A percentile compares a stretch with the other conserved stretches of the same genome.
Evolutionary conservation across 345 rosid genomes (phyloP).

Genomic region (Salix exigua): DNA sequence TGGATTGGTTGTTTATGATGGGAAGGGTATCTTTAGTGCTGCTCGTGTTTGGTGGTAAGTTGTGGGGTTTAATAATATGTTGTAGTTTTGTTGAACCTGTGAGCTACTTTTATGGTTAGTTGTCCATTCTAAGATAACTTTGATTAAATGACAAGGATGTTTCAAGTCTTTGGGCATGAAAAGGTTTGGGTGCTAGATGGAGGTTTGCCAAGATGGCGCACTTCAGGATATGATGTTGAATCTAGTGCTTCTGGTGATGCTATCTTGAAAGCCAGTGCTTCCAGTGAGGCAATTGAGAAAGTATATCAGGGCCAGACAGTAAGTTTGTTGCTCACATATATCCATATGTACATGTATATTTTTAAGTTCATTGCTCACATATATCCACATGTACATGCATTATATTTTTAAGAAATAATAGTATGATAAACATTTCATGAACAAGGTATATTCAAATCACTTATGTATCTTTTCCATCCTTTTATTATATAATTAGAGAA

Average conservation of each 20-base stretch:
- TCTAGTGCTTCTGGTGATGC: conserved; percentile 97
- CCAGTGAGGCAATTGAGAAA: conserved; percentile 93
- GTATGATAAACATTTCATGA: neutral
- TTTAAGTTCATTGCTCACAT: neutral
- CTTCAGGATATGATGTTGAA: conserved; percentile 94
- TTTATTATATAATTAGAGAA: neutral
- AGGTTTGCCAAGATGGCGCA: conserved; percentile 97
- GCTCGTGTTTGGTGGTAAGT: conserved; percentile 99
- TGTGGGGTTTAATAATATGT: conserved; percentile 4
- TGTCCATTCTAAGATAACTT: neutral
- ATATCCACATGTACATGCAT: neutral
- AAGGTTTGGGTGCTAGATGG: conserved; percentile 96
- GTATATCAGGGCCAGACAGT: conserved; percentile 81
- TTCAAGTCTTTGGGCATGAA: conserved; percentile 87
- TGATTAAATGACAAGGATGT: conserved; percentile 62
- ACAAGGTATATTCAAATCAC: neutral
- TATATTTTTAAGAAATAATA: neutral
- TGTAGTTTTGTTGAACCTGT: neutral
- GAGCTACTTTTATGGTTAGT: neutral
- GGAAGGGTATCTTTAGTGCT: conserved; percentile 94
- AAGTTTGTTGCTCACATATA: conserved; percentile 25
- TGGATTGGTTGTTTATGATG: conserved; percentile 93
- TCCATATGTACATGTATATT: neutral
- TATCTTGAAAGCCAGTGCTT: conserved; percentile 94
- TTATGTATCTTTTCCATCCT: neutral